Percentiles rank a stretch among this genome's conserved stretches.
Evolutionary conservation across 2,329 filamentous ascomycete genomes (phyloP).

Genomic region (Sporothrix brunneoviolacea): DNA sequence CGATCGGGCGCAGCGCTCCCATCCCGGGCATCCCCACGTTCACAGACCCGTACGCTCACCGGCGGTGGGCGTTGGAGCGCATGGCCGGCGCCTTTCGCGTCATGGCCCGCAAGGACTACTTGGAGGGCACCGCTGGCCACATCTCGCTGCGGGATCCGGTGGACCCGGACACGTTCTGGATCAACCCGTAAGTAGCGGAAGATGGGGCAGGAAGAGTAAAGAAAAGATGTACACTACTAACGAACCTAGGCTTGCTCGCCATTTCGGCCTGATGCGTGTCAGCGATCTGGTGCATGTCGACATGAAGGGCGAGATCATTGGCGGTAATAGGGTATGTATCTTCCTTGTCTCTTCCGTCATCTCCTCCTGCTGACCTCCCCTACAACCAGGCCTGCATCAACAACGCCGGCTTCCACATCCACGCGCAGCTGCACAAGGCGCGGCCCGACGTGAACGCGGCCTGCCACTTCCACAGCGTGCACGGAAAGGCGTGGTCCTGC

Average conservation of each 20-base stretch:
- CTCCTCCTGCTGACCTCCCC: too few relatives aligned
- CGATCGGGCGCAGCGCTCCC: conserved; percentile 6
- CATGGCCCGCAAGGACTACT: conserved; percentile 53
- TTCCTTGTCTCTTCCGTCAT: too few relatives aligned
- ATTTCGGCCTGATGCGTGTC: conserved; percentile 51
- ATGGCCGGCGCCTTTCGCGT: conserved; percentile 55
- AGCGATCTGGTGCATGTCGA: conserved; percentile 53
- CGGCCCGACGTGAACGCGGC: conserved; percentile 49
- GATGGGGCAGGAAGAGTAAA: too few relatives aligned
- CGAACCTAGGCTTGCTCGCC: conserved; percentile 47
- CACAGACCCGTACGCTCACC: conserved; percentile 9
- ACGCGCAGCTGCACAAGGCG: conserved; percentile 49
- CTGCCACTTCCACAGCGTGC: conserved; percentile 50
- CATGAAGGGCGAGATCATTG: conserved; percentile 46
- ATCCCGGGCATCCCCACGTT: conserved; percentile 15
- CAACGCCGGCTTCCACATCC: conserved; percentile 53
- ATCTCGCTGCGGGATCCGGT: conserved; percentile 55
- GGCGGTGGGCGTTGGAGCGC: conserved; percentile 30
- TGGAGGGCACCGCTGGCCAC: conserved; percentile 56
- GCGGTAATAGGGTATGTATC: too few relatives aligned
- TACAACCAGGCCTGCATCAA: conserved; percentile 43
- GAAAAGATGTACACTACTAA: too few relatives aligned
- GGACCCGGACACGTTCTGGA: conserved; percentile 50
- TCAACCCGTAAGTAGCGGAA: too few relatives aligned
- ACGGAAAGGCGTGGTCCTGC: conserved; percentile 50